Percentiles rank a stretch among this genome's conserved stretches.
Conservation (phyloP, 73 alveolate genomes). For the Effrenium voratum region DNA sequence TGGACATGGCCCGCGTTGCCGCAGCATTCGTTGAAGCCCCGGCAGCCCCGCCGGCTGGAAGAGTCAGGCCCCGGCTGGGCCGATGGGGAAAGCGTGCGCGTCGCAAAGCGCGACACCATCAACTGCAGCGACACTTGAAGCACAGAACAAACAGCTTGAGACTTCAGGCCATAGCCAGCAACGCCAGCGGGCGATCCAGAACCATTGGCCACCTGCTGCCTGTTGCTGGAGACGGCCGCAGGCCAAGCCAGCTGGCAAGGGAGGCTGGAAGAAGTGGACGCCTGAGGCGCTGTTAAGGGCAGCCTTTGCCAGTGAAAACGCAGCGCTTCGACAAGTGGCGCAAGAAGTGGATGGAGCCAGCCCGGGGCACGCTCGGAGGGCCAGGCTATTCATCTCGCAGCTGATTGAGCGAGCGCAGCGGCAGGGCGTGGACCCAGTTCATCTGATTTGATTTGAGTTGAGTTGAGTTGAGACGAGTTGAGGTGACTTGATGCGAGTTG, state of each 20-base stretch:
- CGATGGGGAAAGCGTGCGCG: too few species aligned
- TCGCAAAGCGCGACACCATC: too few species aligned
- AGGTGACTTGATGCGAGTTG: too few species aligned
- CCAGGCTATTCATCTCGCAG: slow-evolving; percentile 11
- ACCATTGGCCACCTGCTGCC: slow-evolving; percentile 44
- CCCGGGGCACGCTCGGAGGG: slow-evolving; percentile 23
- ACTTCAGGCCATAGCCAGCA: background rate
- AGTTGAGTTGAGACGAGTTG: too few species aligned
- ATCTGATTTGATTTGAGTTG: too few species aligned
- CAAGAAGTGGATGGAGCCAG: slow-evolving; percentile 55
- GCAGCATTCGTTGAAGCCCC: too few species aligned
- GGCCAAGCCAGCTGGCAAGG: slow-evolving; percentile 5
- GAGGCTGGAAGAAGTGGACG: slow-evolving; percentile 46
- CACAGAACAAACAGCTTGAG: background rate
- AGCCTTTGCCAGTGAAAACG: slow-evolving; percentile 13
- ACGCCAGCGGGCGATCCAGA: slow-evolving; percentile 29
- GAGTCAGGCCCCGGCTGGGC: too few species aligned
- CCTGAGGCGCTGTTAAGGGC: slow-evolving; percentile 54
- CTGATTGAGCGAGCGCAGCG: background rate
- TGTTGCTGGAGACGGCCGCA: background rate
- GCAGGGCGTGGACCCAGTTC: background rate
- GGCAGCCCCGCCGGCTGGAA: too few species aligned
- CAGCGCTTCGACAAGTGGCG: slow-evolving; percentile 31
- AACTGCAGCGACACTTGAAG: too few species aligned
- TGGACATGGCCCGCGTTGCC: too few species aligned